Base-by-base conservation (phyloP, 805 yeast genomes). In the Starmerella roubikii region DNA sequence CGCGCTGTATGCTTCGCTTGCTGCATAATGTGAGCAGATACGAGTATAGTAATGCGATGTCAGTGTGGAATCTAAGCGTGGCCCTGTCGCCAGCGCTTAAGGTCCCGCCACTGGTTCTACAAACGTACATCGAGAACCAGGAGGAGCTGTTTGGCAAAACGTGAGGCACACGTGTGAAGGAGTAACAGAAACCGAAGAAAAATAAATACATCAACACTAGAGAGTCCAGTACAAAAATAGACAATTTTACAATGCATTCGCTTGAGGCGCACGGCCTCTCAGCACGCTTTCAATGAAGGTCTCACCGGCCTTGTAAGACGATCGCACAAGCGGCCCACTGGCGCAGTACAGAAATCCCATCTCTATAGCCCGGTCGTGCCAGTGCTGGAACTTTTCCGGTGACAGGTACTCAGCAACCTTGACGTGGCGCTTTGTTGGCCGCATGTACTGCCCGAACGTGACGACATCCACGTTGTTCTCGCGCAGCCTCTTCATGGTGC, bases 341-440 rank as follows among this genome's bases (percentile, higher is more conserved):
- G 98, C 98, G 59, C 95, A 93, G 57, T 91, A 88, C 35, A 85
- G 64, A 69, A 91, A 91, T 1, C 98, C 98, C 71, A 88, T 62
- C 31, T 81, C 83, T 52, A 67, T 57, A 0, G 98, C 97, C 9
- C 68, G 70, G 40, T 79, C 74, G 54, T 77, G 84, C 98, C 98
- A 91, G 57, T 78, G 69, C 44, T 86, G 94, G 57, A 91, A 91
- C 59, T 84, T 85, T 50, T 82, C 95, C 2, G 99, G 99, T 20
- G 75, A 79, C 16, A 91, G 74, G 54, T 91, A 91, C 51, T 88
- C 96, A 10, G 83, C 95, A 31, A 91, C 99, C 64, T 86, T 86
- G 93, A 91, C 85, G 60, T 91, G 99, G 55, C 98, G 76, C 62
- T 82, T 91, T 2, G 99, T 91, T 32, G 99, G 99, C 58, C 98